These are phyloP conservation scores for Rossbeevera mucosa DNA, from an alignment of 768 basidiomycete species.

Conservation along the genomic window DNA sequence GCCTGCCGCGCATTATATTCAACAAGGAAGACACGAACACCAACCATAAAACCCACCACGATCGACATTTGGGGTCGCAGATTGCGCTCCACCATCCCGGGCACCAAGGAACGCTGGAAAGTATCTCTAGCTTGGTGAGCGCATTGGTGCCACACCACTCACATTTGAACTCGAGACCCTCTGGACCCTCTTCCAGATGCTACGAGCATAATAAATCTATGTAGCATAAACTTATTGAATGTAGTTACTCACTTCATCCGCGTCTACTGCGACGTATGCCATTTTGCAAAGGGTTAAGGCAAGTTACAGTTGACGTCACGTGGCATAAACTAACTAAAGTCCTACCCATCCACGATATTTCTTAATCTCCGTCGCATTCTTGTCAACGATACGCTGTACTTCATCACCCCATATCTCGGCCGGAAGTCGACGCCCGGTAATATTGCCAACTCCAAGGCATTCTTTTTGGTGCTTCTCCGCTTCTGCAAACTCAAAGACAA, in stretches of 20 bases:
- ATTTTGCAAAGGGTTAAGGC: constrained; percentile 29
- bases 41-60: constrained; percentile 37
- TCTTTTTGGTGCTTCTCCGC: constrained; percentile 60
- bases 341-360: constrained; percentile 52
- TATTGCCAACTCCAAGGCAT: constrained; percentile 30
- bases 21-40: background rate
- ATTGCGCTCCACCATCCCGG: constrained; percentile 24
- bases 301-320: constrained; percentile 1
- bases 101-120: constrained; percentile 52
- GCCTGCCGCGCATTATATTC: constrained; percentile 36
- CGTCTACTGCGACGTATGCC: constrained; percentile 71
- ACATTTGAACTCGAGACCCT: constrained; percentile 74
- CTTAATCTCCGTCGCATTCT: constrained; percentile 55
- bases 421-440: constrained; percentile 28
- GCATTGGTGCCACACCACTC: constrained; percentile 12
- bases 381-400: constrained; percentile 52
- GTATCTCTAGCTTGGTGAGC: background rate
- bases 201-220: constrained; percentile 20
- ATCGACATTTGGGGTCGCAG: constrained; percentile 38
- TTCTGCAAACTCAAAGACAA: constrained; percentile 76
- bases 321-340: constrained; percentile 6
- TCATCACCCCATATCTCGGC: constrained; percentile 70
- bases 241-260: constrained; percentile 55
- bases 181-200: constrained; percentile 62
- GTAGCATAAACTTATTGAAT: background rate